Percentiles rank a stretch among this genome's conserved stretches.
phyloP scores from a whole-genome alignment of 805 yeast species.

The Wickerhamiella dianesei region DNA sequence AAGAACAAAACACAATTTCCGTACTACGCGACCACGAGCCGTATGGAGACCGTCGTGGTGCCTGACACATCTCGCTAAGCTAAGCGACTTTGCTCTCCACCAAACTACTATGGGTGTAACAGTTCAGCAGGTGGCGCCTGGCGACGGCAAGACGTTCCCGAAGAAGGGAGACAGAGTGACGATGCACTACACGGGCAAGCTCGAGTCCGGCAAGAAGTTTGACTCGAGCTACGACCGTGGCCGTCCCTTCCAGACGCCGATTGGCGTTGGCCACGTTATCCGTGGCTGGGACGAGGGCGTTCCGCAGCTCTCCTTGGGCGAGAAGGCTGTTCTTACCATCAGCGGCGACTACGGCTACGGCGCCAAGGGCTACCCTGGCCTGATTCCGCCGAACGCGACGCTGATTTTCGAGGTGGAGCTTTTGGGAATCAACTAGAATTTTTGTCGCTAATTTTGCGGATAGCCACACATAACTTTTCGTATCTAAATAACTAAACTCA shows the following conservation, averaged over 20 bases:
- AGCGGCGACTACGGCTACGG: slow-evolving; percentile 94
- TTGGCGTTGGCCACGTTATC: slow-evolving; percentile 95
- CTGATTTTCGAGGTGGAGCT: slow-evolving; percentile 39
- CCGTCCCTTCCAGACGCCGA: slow-evolving; percentile 83
- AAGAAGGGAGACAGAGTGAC: slow-evolving; percentile 76
- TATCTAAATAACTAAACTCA: too few relatives aligned
- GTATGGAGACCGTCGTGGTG: too few relatives aligned
- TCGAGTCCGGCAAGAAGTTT: slow-evolving; percentile 90
- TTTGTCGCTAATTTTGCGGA: too few relatives aligned
- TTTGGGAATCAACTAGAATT: slow-evolving; percentile 19
- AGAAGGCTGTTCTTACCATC: slow-evolving; percentile 82
- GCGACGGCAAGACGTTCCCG: slow-evolving; percentile 84
- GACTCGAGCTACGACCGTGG: slow-evolving; percentile 94
- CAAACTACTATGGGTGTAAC: slow-evolving; percentile 27
- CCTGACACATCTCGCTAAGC: too few relatives aligned
- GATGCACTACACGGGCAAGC: slow-evolving; percentile 90
- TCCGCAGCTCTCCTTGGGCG: slow-evolving; percentile 84
- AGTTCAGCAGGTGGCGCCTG: slow-evolving; percentile 26
- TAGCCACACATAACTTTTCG: too few relatives aligned
- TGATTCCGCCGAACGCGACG: slow-evolving; percentile 94
- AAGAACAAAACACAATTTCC: too few relatives aligned
- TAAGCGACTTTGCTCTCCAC: not conserved
- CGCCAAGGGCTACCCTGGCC: slow-evolving; percentile 87
- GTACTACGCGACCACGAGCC: too few relatives aligned
- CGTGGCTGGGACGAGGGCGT: slow-evolving; percentile 94